Evolutionary conservation across 2,329 filamentous ascomycete species (phyloP).

Genomic region (Grosmannia serpens): DNA sequence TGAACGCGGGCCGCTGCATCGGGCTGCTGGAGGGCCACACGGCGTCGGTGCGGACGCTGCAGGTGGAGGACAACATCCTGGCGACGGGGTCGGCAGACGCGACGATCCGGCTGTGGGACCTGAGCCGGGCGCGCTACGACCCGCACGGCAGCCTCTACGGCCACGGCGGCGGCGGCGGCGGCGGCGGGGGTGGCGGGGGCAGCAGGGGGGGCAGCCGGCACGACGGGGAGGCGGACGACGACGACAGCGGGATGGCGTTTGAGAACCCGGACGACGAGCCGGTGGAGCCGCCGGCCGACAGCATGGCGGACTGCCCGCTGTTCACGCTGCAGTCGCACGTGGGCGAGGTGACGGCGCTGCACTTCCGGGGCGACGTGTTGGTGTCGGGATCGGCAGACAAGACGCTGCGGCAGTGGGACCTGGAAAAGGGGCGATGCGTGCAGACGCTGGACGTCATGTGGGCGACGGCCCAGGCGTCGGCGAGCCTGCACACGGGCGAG

Average conservation of each 20-base stretch:
- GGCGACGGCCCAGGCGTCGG: slow-evolving; percentile 84
- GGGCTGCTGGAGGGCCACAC: slow-evolving; percentile 88
- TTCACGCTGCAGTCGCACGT: slow-evolving; percentile 84
- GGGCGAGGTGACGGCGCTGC: slow-evolving; percentile 84
- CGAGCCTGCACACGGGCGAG: slow-evolving; percentile 42
- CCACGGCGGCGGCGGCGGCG: slow-evolving; percentile 27
- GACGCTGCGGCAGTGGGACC: slow-evolving; percentile 93
- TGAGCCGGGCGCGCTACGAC: slow-evolving; percentile 78
- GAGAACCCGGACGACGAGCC: slow-evolving; percentile 57
- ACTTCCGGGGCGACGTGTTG: slow-evolving; percentile 79
- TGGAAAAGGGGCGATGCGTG: slow-evolving; percentile 92
- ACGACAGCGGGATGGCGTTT: slow-evolving; percentile 60
- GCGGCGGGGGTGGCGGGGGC: slow-evolving; percentile 50
- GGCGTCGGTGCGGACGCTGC: slow-evolving; percentile 81
- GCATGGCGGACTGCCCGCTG: slow-evolving; percentile 82
- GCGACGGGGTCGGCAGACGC: slow-evolving; percentile 93
- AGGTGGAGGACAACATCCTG: slow-evolving; percentile 91
- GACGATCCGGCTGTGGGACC: slow-evolving; percentile 87
- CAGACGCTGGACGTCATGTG: slow-evolving; percentile 97
- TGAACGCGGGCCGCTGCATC: slow-evolving; percentile 86
- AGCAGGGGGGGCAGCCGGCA: slow-evolving; percentile 20
- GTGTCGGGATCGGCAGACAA: slow-evolving; percentile 97
- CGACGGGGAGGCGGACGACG: slow-evolving; percentile 46
- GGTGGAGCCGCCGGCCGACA: slow-evolving; percentile 62
- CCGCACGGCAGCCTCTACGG: slow-evolving; percentile 52